Evolutionary conservation across 768 basidiomycete genomes (phyloP).

Genomic region (Termitomyces sp.): DNA sequence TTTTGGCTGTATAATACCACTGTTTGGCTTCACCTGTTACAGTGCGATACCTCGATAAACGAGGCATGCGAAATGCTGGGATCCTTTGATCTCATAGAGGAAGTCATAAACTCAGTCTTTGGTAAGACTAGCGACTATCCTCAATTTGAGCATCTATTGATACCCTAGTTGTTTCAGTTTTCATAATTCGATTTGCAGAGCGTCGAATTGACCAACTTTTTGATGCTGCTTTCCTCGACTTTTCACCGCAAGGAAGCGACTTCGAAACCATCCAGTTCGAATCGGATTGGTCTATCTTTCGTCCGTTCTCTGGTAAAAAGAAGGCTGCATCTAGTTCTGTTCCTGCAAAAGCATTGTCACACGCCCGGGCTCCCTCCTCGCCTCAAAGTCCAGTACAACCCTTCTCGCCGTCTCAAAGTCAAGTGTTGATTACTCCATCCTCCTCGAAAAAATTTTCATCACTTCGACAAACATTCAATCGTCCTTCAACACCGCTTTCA

Average conservation of each 20-base stretch:
- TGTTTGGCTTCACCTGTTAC: slow-evolving; percentile 86
- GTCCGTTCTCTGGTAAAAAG: slow-evolving; percentile 67
- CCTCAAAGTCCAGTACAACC: slow-evolving; percentile 52
- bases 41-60: slow-evolving; percentile 76
- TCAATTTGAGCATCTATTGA: slow-evolving; percentile 5
- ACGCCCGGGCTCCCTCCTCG: slow-evolving; percentile 37
- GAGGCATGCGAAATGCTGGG: slow-evolving; percentile 81
- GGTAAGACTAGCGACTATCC: slow-evolving; percentile 43
- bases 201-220: slow-evolving; percentile 83
- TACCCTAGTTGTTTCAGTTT: slow-evolving; percentile 53
- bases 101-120: slow-evolving; percentile 92
- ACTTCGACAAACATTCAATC: slow-evolving; percentile 60
- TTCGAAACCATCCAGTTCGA: slow-evolving; percentile 89
- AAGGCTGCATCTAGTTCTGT: slow-evolving; percentile 36
- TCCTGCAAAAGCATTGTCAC: slow-evolving; percentile 27
- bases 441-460: slow-evolving; percentile 61
- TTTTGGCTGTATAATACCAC: slow-evolving; percentile 97
- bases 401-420: slow-evolving; percentile 48
- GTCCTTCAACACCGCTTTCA: slow-evolving; percentile 43
- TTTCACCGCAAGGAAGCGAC: slow-evolving; percentile 71
- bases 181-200: slow-evolving; percentile 92
- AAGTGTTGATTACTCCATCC: slow-evolving; percentile 38
- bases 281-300: slow-evolving; percentile 91
- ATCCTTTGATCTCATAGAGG: slow-evolving; percentile 83
- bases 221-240: slow-evolving; percentile 80